Percentiles rank a stretch among this genome's conserved stretches.
Conservation (phyloP, 495 filamentous ascomycete species). For the Aspergillus funiculosus region DNA sequence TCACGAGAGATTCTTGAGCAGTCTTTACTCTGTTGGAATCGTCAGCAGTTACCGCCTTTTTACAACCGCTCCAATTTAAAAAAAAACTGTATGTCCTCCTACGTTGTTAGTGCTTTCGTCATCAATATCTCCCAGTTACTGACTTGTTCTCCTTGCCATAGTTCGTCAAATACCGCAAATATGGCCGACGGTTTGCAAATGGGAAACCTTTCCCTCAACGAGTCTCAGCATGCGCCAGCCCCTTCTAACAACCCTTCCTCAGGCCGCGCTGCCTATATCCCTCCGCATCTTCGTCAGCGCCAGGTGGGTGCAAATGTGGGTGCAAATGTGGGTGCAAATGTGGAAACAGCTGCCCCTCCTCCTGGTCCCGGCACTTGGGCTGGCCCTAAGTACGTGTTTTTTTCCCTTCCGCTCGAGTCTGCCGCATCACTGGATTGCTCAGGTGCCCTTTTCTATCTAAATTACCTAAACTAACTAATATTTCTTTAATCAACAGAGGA, state of each 20-base stretch:
- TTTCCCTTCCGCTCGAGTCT: no score
- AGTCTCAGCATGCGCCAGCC: slow-evolving; percentile 61
- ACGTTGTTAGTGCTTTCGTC: slow-evolving; percentile 14
- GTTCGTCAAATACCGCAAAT: slow-evolving; percentile 38
- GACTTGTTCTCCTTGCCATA: slow-evolving; percentile 12
- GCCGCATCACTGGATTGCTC: background rate
- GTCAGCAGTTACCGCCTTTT: slow-evolving; percentile 10
- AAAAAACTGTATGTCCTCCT: slow-evolving; percentile 6
- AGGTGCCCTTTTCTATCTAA: background rate
- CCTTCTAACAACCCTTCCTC: slow-evolving; percentile 23
- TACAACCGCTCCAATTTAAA: no score
- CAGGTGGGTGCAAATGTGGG: slow-evolving; percentile 37
- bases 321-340: slow-evolving; percentile 23
- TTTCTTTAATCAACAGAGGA: slow-evolving; percentile 8
- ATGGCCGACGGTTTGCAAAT: slow-evolving; percentile 98
- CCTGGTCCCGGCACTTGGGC: slow-evolving; percentile 28
- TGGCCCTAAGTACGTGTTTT: slow-evolving; percentile 35
- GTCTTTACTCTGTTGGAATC: slow-evolving; percentile 13
- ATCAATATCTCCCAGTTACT: slow-evolving; percentile 4
- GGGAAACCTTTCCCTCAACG: slow-evolving; percentile 71
- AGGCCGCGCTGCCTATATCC: slow-evolving; percentile 82
- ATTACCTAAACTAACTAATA: no score
- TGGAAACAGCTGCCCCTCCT: slow-evolving; percentile 23
- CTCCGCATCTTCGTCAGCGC: slow-evolving; percentile 77
- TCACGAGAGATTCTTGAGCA: slow-evolving; percentile 10